Base-by-base conservation (phyloP, 768 basidiomycete genomes). In the Rhizopogon roseolus region DNA sequence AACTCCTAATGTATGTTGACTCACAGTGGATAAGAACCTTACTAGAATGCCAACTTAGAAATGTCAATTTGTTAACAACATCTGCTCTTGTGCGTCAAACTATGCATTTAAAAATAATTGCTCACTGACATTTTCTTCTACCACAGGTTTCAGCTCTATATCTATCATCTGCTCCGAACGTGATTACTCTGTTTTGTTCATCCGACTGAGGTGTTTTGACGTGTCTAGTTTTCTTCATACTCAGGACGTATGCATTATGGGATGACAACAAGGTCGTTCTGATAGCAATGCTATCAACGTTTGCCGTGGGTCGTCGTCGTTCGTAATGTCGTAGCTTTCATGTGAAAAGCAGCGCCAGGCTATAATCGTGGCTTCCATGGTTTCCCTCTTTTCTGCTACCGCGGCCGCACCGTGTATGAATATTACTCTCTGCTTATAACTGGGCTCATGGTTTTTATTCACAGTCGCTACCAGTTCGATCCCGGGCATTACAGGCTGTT, bases 191-290 rank as follows among this genome's bases (percentile, higher is more conserved):
- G 11, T 40, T 9, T 19, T 22, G 9, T 28, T 8, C 17, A 29
- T n/a, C 5, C 40, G 11, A 51, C 19, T 29, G 5, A 17, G 5
- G 3, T 14, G n/a, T 32, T 51, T 40, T 38, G 3, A 22, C 41
- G 25, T 16, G 9, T 39, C 14, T 8, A 54, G 54, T 19, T 36
- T 52, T 54, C 34, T 54, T 54, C 50, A 34, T 54, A 29, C 25
- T 52, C 17, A 51, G 54, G 22, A 36, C 54, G 6, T 54, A 50
- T 16, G 54, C 50, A 8, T 22, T 54, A 41, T 54, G 54, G 54
- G 19, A 40, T 8, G 16, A 50, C 27, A 54, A 50, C 25, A 39
- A 25, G 41, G 36, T 34, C 13, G 34, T 54, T 8, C 27, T 54
- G 22, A 17, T 8, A 25, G 50, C 17, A 6, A 34, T 54, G 29